These are phyloP conservation scores for Alternaria rosae DNA, from an alignment of 2,329 filamentous ascomycete species.

Conservation along the genomic window DNA sequence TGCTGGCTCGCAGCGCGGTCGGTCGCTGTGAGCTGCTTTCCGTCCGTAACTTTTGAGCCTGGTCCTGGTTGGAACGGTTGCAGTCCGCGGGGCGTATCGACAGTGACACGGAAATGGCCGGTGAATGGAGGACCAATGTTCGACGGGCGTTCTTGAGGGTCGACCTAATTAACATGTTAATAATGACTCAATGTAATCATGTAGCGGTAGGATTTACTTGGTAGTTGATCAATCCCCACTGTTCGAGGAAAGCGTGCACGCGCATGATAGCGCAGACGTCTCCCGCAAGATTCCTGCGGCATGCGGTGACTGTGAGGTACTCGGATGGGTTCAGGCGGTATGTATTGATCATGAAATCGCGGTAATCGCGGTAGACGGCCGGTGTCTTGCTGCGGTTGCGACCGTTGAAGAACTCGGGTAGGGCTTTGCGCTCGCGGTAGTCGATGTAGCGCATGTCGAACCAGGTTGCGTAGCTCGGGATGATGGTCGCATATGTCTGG, in stretches of 20 bases:
- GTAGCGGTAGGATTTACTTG: constrained; percentile 67
- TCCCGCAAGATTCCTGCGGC: constrained; percentile 90
- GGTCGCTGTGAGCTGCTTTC: constrained; percentile 70
- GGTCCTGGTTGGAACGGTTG: constrained; percentile 94
- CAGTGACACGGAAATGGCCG: constrained; percentile 94
- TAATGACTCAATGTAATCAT: neutral
- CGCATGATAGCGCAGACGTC: constrained; percentile 99
- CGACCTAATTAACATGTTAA: constrained; percentile 69
- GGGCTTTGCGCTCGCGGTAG: constrained; percentile 88
- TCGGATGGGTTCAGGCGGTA: constrained; percentile 95
- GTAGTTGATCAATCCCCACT: constrained; percentile 99
- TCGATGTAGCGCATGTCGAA: constrained; percentile 97
- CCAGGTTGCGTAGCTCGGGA: constrained; percentile 98
- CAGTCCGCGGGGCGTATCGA: constrained; percentile 91
- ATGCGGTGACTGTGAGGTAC: constrained; percentile 96
- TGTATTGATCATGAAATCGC: constrained; percentile 99
- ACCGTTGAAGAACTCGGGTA: constrained; percentile 98
- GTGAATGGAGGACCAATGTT: constrained; percentile 97
- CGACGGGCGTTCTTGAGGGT: constrained; percentile 92
- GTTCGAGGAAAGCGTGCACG: constrained; percentile 95
- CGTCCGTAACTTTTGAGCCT: constrained; percentile 68
- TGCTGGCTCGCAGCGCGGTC: constrained; percentile 73
- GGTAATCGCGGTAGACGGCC: constrained; percentile 97
- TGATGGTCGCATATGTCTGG: constrained; percentile 93
- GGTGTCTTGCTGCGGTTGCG: constrained; percentile 98